Percentiles rank a stretch among this genome's conserved stretches.
These are phyloP conservation scores for Fusarium hainanense DNA, from an alignment of 2,329 filamentous ascomycete species.

Conservation along the genomic window DNA sequence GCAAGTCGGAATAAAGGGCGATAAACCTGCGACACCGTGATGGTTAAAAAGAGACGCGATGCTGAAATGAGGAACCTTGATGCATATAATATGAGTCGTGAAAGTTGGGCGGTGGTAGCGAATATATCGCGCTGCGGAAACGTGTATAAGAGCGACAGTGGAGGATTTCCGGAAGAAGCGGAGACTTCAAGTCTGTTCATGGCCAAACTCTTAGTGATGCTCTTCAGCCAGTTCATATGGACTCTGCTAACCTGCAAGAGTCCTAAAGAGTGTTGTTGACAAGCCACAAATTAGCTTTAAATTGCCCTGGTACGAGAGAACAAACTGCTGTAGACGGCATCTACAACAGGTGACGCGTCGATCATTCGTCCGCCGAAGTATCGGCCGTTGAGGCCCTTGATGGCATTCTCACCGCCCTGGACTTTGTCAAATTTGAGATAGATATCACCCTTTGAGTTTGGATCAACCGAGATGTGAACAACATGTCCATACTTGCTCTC, in stretches of 20 bases:
- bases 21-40: slow-evolving; percentile 45
- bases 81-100: slow-evolving; percentile 34
- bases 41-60: slow-evolving; percentile 42
- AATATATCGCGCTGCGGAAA: slow-evolving; percentile 17
- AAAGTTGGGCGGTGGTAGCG: slow-evolving; percentile 4
- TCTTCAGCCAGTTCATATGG: slow-evolving; percentile 40
- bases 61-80: slow-evolving; percentile 35
- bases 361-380: slow-evolving; percentile 95
- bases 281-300: slow-evolving; percentile 69
- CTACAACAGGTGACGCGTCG: slow-evolving; percentile 93
- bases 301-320: slow-evolving; percentile 89
- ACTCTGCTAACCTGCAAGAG: slow-evolving; percentile 53
- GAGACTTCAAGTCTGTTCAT: slow-evolving; percentile 47
- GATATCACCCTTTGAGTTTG: slow-evolving; percentile 93
- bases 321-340: slow-evolving; percentile 98
- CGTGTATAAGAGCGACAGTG: slow-evolving; percentile 11
- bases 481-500: slow-evolving; percentile 96
- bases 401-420: slow-evolving; percentile 94
- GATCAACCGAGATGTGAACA: slow-evolving; percentile 95
- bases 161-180: slow-evolving; percentile 27
- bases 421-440: slow-evolving; percentile 99
- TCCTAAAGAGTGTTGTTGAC: slow-evolving; percentile 61
- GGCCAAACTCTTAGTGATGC: slow-evolving; percentile 45
- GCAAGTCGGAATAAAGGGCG: slow-evolving; percentile 17
- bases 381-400: slow-evolving; percentile 96